Base-by-base conservation (phyloP, 192 early-diverging fungal genomes). In the Gonapodya prolifera region DNA sequence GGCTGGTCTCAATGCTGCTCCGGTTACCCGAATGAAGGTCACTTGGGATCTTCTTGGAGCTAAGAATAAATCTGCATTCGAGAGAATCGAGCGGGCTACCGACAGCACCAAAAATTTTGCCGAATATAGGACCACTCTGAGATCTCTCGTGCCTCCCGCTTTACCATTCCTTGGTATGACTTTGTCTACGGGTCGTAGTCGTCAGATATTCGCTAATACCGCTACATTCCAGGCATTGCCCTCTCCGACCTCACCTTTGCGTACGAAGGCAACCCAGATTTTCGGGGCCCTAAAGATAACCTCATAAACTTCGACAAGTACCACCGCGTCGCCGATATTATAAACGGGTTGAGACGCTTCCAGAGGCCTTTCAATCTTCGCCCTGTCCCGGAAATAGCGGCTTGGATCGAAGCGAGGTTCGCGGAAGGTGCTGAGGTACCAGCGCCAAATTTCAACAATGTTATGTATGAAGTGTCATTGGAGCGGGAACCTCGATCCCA, bases 1-100 rank as follows among this genome's bases (percentile, higher is more conserved):
- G 2, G 94, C 94, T 33, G 94, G 93, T 2, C 90, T 99, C 78
- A 92, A 94, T 35, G 92, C 92, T 1, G 93, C 93, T 0, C 90
- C 95, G 1, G 88, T 99, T 69, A 91, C 93, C 83, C 91, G 98
- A 30, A 83, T 98, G 36, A 92, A 90, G 2, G 89, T 94, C 35
- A 97, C 98, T 0, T 97, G 96, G 95, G 95, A 97, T 61, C 75
- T 86, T 30, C 70, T 88, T 31, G 77, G 80, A 0, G 32, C 35
- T 17, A 79, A 82, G 17, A 35, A 77, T 13, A 34, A 77, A 1
- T 31, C 35, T 2, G 36, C 75, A 1, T 84, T 88, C 69, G 85
- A 85, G 33, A 33, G 69, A 1, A 45, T 86, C 34, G 35, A 78
- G 33, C 31, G 45, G 28, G 75, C 81, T 0, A 80, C 81, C 13